Conservation (phyloP, 257 asterid species). For the Cinchona pubescens region DNA sequence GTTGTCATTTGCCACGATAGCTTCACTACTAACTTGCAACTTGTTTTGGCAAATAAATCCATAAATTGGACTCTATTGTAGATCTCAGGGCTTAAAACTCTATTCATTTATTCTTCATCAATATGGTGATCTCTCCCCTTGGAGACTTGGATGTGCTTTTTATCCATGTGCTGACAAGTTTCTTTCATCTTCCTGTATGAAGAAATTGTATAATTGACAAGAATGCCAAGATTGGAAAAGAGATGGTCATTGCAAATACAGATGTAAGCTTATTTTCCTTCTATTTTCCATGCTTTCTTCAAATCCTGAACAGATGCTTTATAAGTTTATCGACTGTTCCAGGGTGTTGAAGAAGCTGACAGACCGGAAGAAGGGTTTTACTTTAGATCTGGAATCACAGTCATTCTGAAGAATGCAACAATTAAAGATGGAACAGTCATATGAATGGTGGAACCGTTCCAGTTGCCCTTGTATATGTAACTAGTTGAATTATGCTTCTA, state of each 20-base stretch:
- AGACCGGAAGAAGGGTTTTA: too few species aligned
- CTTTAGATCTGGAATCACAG: slow-evolving; percentile 81
- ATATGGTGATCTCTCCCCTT: background rate
- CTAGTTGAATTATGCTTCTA: background rate
- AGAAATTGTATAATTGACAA: slow-evolving; percentile 95
- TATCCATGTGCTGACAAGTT: slow-evolving; percentile 5
- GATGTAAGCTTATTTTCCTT: slow-evolving; percentile 53
- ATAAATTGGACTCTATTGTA: background rate
- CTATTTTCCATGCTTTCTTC: too few species aligned
- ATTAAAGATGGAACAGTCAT: slow-evolving; percentile 70
- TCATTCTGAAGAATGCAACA: slow-evolving; percentile 77
- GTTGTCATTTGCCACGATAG: background rate
- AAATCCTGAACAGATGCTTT: background rate
- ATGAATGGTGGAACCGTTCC: slow-evolving; percentile 21
- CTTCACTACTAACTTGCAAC: background rate
- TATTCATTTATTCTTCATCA: background rate
- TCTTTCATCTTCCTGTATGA: slow-evolving; percentile 22
- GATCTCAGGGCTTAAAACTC: background rate
- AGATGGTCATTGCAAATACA: slow-evolving; percentile 74
- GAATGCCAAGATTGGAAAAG: slow-evolving; percentile 86
- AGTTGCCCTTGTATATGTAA: background rate
- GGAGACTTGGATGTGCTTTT: background rate
- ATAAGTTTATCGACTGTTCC: slow-evolving; percentile 5
- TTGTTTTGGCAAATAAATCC: background rate
- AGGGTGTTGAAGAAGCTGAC: slow-evolving; percentile 90